phyloP scores from a whole-genome alignment of 805 yeast genomes.

The Cyberlindnera mycetangii region DNA sequence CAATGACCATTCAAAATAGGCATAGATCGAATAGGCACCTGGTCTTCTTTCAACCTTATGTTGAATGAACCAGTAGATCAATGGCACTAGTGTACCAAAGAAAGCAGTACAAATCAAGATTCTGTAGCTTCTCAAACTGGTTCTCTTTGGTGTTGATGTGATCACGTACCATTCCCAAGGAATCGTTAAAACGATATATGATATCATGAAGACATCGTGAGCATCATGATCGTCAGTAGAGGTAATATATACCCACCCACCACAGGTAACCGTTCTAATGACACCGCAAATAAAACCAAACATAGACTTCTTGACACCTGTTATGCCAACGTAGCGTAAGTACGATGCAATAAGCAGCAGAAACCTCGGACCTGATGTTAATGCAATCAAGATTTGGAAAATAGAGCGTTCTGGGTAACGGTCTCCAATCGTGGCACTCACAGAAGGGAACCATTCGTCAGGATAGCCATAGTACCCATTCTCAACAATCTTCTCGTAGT shows the following conservation, averaged over 20 bases:
- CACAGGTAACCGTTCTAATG: constrained; percentile 90
- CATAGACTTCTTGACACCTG: constrained; percentile 33
- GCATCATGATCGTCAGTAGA: constrained; percentile 96
- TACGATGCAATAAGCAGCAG: constrained; percentile 52
- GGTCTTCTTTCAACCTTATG: constrained; percentile 84
- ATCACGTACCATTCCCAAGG: constrained; percentile 84
- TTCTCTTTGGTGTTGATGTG: constrained; percentile 46
- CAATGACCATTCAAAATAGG: constrained; percentile 92
- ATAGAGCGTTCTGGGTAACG: constrained; percentile 93
- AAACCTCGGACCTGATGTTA: constrained; percentile 92
- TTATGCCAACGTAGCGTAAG: constrained; percentile 40
- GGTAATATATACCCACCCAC: constrained; percentile 98
- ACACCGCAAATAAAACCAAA: constrained; percentile 61
- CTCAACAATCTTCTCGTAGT: constrained; percentile 82
- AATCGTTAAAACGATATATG: constrained; percentile 80
- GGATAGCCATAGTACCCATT: constrained; percentile 90
- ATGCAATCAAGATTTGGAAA: constrained; percentile 87
- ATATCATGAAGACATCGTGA: constrained; percentile 94
- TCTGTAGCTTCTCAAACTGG: constrained; percentile 50
- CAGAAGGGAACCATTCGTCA: constrained; percentile 98
- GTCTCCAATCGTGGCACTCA: constrained; percentile 95
- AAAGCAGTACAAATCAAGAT: constrained; percentile 54
- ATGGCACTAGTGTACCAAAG: constrained; percentile 72
- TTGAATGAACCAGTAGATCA: constrained; percentile 85
- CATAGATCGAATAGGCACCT: constrained; percentile 95